Evolutionary conservation across 805 yeast genomes (phyloP).

Genomic region (Henningerozyma blattae): DNA sequence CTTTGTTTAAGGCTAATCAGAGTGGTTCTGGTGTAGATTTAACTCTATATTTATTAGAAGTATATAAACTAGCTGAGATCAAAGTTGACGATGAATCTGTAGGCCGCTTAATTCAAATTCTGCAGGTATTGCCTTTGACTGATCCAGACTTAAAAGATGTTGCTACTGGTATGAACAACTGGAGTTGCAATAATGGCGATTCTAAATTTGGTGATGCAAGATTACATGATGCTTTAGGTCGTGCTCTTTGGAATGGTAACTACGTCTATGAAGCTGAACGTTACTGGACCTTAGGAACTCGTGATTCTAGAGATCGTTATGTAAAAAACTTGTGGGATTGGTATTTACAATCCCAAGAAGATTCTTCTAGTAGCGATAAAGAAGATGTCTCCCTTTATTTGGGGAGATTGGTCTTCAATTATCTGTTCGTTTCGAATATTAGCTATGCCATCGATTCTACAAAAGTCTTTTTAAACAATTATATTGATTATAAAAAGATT

Average conservation of each 20-base stretch:
- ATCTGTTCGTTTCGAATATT: conserved; percentile 53
- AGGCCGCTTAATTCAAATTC: conserved; percentile 34
- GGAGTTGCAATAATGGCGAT: conserved; percentile 44
- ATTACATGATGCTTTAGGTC: conserved; percentile 64
- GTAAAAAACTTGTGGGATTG: conserved; percentile 34
- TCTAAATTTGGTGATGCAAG: conserved; percentile 61
- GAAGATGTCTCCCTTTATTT: conserved; percentile 24
- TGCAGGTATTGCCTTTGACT: conserved; percentile 30
- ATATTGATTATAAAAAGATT: conserved; percentile 15
- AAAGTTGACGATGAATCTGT: conserved; percentile 33
- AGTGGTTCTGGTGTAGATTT: conserved; percentile 77
- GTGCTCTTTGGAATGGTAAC: conserved; percentile 43
- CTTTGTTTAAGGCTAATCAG: conserved; percentile 56
- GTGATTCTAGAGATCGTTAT: conserved; percentile 39
- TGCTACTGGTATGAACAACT: conserved; percentile 50
- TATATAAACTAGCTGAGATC: conserved; percentile 41
- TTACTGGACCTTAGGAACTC: conserved; percentile 57
- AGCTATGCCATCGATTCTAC: conserved; percentile 40
- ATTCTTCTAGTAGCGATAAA: conserved; percentile 16
- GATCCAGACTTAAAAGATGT: conserved; percentile 59
- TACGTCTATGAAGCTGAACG: conserved; percentile 57
- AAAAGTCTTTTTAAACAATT: conserved; percentile 24
- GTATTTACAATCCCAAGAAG: conserved; percentile 24
- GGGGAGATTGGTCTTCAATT: conserved; percentile 62
- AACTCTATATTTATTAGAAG: conserved; percentile 57